phyloP scores from a whole-genome alignment of 2,329 filamentous ascomycete genomes.

The Elsinoe ampelina region DNA sequence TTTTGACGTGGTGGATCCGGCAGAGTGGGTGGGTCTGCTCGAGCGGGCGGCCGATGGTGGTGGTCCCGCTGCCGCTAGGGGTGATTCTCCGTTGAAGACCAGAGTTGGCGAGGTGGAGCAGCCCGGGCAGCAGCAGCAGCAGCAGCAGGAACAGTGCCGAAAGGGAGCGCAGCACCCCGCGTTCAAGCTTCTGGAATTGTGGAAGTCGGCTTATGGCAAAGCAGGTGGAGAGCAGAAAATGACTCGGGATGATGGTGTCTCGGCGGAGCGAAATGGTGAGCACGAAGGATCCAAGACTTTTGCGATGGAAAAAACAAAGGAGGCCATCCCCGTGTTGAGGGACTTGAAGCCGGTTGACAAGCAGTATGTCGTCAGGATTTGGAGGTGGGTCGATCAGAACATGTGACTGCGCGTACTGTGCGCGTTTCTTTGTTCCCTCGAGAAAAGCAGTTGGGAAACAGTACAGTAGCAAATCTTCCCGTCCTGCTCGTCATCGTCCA shows the following conservation, averaged over 20 bases:
- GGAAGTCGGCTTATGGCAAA: slow-evolving; percentile 36
- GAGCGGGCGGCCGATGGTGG: slow-evolving; percentile 24
- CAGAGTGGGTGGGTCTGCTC: slow-evolving; percentile 36
- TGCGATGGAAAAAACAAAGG: slow-evolving; percentile 22
- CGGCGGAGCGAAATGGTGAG: not conserved
- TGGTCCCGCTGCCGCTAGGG: slow-evolving; percentile 9
- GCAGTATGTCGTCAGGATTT: slow-evolving; percentile 35
- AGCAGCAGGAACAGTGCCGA: not conserved
- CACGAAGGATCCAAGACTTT: slow-evolving; percentile 7
- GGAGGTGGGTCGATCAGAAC: slow-evolving; percentile 30
- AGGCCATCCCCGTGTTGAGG: slow-evolving; percentile 28
- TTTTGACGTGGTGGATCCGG: slow-evolving; percentile 34
- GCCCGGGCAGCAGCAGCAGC: slow-evolving; percentile 11
- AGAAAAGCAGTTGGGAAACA: not conserved
- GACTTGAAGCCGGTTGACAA: slow-evolving; percentile 34
- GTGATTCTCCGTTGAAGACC: slow-evolving; percentile 1
- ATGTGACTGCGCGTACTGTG: slow-evolving; percentile 18
- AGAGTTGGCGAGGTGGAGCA: slow-evolving; percentile 4
- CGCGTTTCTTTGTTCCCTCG: not conserved
- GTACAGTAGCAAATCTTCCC: too few relatives aligned
- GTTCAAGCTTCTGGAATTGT: slow-evolving; percentile 41
- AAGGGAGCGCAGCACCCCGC: slow-evolving; percentile 32
- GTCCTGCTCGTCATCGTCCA: not conserved
- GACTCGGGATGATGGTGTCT: not conserved
- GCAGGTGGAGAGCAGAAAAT: not conserved